A percentile compares a stretch with the other conserved stretches of the same genome.
Evolutionary conservation across 495 filamentous ascomycete species (phyloP).

Genomic region (Zalerion maritima): DNA sequence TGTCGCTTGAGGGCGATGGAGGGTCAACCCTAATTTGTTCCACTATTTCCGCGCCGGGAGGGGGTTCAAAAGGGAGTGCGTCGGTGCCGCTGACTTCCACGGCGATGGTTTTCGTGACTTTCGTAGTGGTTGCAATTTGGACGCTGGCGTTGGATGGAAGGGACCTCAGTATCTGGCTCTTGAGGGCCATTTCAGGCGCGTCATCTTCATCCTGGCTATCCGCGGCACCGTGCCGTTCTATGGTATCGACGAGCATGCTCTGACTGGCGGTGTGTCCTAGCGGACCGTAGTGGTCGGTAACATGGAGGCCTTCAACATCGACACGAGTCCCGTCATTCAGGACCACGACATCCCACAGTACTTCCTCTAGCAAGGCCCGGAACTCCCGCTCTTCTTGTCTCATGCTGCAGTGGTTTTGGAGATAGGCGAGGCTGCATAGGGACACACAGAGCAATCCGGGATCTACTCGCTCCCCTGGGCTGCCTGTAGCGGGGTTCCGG

Average conservation of each 20-base stretch:
- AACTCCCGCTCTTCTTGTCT: conserved; percentile 41
- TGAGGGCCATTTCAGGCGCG: conserved; percentile 27
- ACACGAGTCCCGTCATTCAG: conserved; percentile 46
- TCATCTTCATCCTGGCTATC: conserved; percentile 24
- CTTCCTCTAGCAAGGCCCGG: conserved; percentile 40
- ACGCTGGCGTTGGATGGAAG: conserved; percentile 36
- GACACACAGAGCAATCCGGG: conserved; percentile 53
- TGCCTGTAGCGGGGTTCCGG: conserved; percentile 42
- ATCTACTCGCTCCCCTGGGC: conserved; percentile 45
- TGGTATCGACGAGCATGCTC: conserved; percentile 30
- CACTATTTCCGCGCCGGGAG: conserved; percentile 52
- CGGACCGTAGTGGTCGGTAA: conserved; percentile 6
- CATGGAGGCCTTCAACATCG: conserved; percentile 33
- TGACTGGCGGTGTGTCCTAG: conserved; percentile 6
- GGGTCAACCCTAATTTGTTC: no score
- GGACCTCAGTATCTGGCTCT: conserved; percentile 27
- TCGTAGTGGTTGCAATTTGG: conserved; percentile 48
- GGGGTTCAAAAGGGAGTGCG: conserved; percentile 42
- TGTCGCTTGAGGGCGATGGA: no score
- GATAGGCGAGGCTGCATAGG: conserved; percentile 52
- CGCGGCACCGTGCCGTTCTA: conserved; percentile 26
- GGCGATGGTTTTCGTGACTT: conserved; percentile 55
- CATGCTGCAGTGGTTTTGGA: conserved; percentile 53
- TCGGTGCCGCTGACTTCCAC: conserved; percentile 54
- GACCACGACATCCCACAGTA: conserved; percentile 71